phyloP scores from a whole-genome alignment of 208 protist genomes.

The Trypanosoma theileri region DNA sequence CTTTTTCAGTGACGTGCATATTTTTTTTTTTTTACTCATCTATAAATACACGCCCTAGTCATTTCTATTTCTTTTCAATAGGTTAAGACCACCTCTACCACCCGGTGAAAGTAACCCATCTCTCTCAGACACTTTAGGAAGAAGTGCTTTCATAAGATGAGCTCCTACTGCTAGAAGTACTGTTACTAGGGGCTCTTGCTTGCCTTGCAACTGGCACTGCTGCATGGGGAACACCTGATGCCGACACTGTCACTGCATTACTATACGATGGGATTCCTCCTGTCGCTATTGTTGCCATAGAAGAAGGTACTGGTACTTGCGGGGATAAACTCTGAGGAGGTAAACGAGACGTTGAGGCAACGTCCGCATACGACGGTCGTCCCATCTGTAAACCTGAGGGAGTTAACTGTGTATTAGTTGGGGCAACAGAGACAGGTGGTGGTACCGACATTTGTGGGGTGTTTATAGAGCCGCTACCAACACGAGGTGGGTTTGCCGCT shows the following conservation, averaged over 20 bases:
- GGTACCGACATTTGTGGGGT: neutral
- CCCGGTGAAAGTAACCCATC: neutral
- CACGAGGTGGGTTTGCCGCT: neutral
- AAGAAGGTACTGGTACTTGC: neutral
- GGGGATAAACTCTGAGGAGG: neutral
- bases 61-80: neutral
- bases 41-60: too few species aligned
- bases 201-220: neutral
- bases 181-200: neutral
- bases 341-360: neutral
- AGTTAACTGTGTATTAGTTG: neutral
- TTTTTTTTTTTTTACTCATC: too few species aligned
- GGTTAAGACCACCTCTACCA: neutral
- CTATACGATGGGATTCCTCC: constrained; percentile 4
- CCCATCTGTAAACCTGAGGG: neutral
- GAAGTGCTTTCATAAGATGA: constrained; percentile 19
- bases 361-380: neutral
- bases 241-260: neutral
- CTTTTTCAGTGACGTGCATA: neutral
- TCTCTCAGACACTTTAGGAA: neutral
- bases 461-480: neutral
- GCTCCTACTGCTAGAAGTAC: neutral
- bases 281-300: neutral
- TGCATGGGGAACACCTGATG: constrained; percentile 6
- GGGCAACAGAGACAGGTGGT: neutral